Evolutionary conservation across 768 basidiomycete genomes (phyloP).

Genomic region (Clathrus columnatus): DNA sequence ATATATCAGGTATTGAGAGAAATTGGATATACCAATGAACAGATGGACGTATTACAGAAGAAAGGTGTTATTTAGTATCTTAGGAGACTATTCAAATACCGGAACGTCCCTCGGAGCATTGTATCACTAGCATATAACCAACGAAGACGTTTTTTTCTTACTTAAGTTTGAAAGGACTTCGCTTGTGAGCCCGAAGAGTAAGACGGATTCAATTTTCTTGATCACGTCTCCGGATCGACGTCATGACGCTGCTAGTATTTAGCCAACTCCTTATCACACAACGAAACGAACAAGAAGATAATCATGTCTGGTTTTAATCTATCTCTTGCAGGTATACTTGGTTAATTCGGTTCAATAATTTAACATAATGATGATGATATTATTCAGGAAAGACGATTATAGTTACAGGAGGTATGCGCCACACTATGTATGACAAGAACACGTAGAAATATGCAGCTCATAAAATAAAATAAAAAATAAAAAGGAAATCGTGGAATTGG

Average conservation of each 20-base stretch:
- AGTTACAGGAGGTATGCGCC: constrained; percentile 42
- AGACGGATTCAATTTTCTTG: too few species aligned
- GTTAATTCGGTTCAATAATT: neutral
- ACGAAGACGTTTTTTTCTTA: too few species aligned
- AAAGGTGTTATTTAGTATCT: constrained; percentile 31
- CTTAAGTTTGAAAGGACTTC: too few species aligned
- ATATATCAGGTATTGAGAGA: constrained; percentile 30
- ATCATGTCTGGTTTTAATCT: constrained; percentile 8
- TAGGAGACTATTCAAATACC: neutral
- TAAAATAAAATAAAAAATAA: neutral
- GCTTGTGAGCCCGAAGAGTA: too few species aligned
- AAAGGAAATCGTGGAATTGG: constrained; percentile 40
- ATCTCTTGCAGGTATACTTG: neutral
- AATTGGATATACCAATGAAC: constrained; percentile 31
- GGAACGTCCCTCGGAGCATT: too few species aligned
- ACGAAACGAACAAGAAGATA: too few species aligned
- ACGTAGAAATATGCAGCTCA: neutral
- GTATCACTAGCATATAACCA: too few species aligned
- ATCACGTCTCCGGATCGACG: too few species aligned
- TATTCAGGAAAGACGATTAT: constrained; percentile 38
- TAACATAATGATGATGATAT: neutral
- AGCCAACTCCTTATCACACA: too few species aligned
- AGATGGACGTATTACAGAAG: constrained; percentile 36
- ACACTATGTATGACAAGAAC: too few species aligned
- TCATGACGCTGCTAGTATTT: too few species aligned